Base-by-base conservation (phyloP, 2,329 filamentous ascomycete genomes). In the Cryphonectria radicalis region DNA sequence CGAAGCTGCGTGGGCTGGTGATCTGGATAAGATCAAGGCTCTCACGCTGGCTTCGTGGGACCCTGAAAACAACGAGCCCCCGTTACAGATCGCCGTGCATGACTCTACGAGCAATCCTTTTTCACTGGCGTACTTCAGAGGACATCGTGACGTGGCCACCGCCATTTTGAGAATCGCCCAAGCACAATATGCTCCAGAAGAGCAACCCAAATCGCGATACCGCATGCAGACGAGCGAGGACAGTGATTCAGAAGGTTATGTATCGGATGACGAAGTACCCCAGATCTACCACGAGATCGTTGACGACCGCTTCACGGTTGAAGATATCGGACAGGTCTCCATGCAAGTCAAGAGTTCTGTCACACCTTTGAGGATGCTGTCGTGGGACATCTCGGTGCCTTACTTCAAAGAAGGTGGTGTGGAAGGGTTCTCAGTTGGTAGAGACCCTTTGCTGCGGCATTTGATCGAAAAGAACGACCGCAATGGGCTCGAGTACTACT, bases 1-100 rank as follows among this genome's bases (percentile, higher is more conserved):
- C 78, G 89, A 95, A 77, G 92, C 92, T 50, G 89, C 89, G 5
- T 96, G 92, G 92, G 76, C 76, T 5, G 91, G 91, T n/a, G 88
- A 96, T 74, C 74, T 92, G 0, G 83, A 88, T 1, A 88, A 83
- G 3, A 88, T 95, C 79, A 93, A 92, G 76, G 79, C 81, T 19
- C 82, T 93, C 53, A 92, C 91, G 1, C 80, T 93, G 28, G 81
- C 84, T 14, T 81, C 86, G 1, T 92, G 90, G 88, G 85, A 87
- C 17, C 77, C 82, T 5, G 81, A 86, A 7, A 80, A 85, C 6
- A 80, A 86, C 5, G 84, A 90, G 67, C 80, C 85, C 0, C 91
- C 92, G 0, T 82, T 96, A 59, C 85, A 89, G 74, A 86, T 94
- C 69, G 86, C 91, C 0, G 86, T 90, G 0, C 75, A 73, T 1